A percentile compares a stretch with the other conserved stretches of the same genome.
Conservation (phyloP, 805 yeast species). For the Metschnikowia santaceciliae region DNA sequence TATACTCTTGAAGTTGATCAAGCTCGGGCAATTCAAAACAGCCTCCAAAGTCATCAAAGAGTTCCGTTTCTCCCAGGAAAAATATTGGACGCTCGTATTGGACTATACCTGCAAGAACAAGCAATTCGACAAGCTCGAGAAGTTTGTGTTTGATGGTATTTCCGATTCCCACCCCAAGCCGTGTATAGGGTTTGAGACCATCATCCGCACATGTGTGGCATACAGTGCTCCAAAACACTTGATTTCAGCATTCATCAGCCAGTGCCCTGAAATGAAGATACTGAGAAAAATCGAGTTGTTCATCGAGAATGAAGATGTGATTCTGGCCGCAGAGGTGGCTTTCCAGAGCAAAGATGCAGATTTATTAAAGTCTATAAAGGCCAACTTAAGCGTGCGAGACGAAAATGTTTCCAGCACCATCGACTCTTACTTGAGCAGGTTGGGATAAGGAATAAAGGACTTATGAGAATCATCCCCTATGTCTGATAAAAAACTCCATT, state of each 20-base stretch:
- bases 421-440: slow-evolving; percentile 9
- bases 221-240: slow-evolving; percentile 53
- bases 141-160: slow-evolving; percentile 22
- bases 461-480: background rate
- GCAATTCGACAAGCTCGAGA: slow-evolving; percentile 52
- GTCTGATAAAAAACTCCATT: slow-evolving; percentile 6
- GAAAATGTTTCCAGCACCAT: slow-evolving; percentile 9
- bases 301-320: slow-evolving; percentile 48
- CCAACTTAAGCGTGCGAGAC: slow-evolving; percentile 6
- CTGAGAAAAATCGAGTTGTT: slow-evolving; percentile 48
- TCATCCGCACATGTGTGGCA: slow-evolving; percentile 49
- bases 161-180: slow-evolving; percentile 38
- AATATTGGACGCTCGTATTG: slow-evolving; percentile 52
- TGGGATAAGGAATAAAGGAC: slow-evolving; percentile 1
- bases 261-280: slow-evolving; percentile 45
- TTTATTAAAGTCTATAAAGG: slow-evolving; percentile 9
- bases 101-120: slow-evolving; percentile 43
- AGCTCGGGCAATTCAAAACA: slow-evolving; percentile 45
- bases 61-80: slow-evolving; percentile 54
- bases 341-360: slow-evolving; percentile 37
- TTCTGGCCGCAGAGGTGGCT: slow-evolving; percentile 49
- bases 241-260: slow-evolving; percentile 55
- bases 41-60: slow-evolving; percentile 48
- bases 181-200: slow-evolving; percentile 68
- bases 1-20: slow-evolving; percentile 26